Percentiles rank a stretch among this genome's conserved stretches.
These are phyloP conservation scores for Alternaria brassicicola DNA, from an alignment of 2,329 filamentous ascomycete species.

Conservation along the genomic window DNA sequence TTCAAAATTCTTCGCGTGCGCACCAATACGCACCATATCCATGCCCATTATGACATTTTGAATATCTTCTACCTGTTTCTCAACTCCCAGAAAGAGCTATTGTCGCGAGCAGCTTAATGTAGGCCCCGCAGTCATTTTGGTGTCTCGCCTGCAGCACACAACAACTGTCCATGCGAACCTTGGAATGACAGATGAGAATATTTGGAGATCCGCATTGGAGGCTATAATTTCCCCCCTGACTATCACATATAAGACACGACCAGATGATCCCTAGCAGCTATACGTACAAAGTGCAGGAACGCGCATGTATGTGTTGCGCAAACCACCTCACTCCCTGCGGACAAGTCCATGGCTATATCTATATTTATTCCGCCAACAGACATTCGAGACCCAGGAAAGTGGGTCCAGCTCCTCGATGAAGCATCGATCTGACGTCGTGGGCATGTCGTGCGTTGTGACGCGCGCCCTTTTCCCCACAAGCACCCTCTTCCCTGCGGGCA, in stretches of 20 bases:
- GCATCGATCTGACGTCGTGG: slow-evolving; percentile 5
- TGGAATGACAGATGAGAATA: too few species aligned
- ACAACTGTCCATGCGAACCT: too few species aligned
- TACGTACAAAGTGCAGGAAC: background rate
- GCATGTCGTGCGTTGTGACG: slow-evolving; percentile 10
- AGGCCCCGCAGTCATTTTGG: too few species aligned
- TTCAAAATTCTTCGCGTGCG: too few species aligned
- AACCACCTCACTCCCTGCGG: background rate
- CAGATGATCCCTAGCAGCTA: background rate
- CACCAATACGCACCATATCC: too few species aligned
- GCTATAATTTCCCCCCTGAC: background rate
- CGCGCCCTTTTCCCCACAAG: slow-evolving; percentile 15
- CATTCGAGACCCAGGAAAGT: background rate
- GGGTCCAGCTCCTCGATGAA: background rate
- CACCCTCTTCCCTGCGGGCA: slow-evolving; percentile 1
- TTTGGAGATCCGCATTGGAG: too few species aligned
- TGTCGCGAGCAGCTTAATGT: too few species aligned
- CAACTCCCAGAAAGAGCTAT: too few species aligned
- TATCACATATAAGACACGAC: background rate
- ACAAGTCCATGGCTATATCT: background rate
- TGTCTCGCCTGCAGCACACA: too few species aligned
- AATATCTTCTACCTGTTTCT: too few species aligned
- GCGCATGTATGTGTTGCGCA: background rate
- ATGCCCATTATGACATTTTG: too few species aligned
- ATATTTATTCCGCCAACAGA: background rate